Conservation (phyloP, 768 basidiomycete species). For the Punctularia strigosozonata region DNA sequence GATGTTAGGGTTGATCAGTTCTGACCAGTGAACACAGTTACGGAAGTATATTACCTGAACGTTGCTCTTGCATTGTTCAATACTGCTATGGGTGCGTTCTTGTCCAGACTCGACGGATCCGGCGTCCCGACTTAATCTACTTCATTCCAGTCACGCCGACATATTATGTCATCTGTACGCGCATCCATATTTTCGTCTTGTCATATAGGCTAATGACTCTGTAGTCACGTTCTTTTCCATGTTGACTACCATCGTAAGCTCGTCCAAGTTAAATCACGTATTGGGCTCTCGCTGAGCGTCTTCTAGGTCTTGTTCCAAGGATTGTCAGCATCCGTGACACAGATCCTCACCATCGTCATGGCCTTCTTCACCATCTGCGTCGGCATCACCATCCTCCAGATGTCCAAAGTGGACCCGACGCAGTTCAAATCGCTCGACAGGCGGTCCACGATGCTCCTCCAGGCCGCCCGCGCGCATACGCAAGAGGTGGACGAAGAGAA, state of each 20-base stretch:
- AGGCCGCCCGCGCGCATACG: slow-evolving; percentile 67
- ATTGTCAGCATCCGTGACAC: slow-evolving; percentile 58
- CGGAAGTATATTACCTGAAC: slow-evolving; percentile 92
- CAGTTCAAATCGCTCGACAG: slow-evolving; percentile 75
- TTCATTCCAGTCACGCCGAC: slow-evolving; percentile 62
- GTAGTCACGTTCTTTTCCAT: slow-evolving; percentile 78
- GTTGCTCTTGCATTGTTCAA: slow-evolving; percentile 94
- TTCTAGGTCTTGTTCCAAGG: slow-evolving; percentile 79
- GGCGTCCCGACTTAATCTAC: slow-evolving; percentile 13
- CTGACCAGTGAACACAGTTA: slow-evolving; percentile 31
- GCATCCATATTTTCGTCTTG: slow-evolving; percentile 13
- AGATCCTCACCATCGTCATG: slow-evolving; percentile 86
- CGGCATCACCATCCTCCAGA: slow-evolving; percentile 91
- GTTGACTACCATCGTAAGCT: slow-evolving; percentile 65
- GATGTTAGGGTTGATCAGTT: slow-evolving; percentile 7
- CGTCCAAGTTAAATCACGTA: not conserved
- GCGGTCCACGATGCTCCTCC: slow-evolving; percentile 79
- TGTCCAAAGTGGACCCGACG: slow-evolving; percentile 87
- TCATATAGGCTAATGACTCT: not conserved
- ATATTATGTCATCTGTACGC: slow-evolving; percentile 70
- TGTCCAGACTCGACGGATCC: slow-evolving; percentile 9
- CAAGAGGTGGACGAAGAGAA: slow-evolving; percentile 59
- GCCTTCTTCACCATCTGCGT: slow-evolving; percentile 86
- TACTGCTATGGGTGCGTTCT: slow-evolving; percentile 61
- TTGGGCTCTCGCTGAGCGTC: not conserved